Evolutionary conservation across 2,329 filamentous ascomycete species (phyloP), one percentile per base, ranked within the genome.

Genomic region (Zasmidium citrigriseum): DNA sequence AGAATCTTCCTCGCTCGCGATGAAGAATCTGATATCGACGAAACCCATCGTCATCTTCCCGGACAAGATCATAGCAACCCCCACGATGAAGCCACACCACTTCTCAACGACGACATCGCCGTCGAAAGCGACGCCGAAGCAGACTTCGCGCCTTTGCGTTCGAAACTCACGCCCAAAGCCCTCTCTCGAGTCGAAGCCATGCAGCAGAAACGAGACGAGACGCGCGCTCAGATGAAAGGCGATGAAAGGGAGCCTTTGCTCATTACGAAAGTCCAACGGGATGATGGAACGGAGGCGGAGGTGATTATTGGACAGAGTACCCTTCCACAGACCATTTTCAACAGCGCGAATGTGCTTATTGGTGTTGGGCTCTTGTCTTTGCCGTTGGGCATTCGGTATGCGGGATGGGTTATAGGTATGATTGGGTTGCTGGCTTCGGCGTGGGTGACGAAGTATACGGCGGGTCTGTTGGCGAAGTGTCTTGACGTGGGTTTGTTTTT

Each of bases 261-360:
- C 20, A 49, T 49, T 18, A 22, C 44, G 7, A 49, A 49, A 49
- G 20, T 49, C 24, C 46, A 27, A n/a, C 46, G 46, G 9, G 46
- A 49, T 18, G 46, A 49, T 22, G 46, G 46, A 12, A 49, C 46
- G 7, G 46, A n/a, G 10, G 46, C 46, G 9, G 23, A 49, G 18
- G 46, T 49, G 10, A 49, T 49, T 11, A 27, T 49, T 20, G 46
- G 46, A 9, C 21, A 49, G 21, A n/a, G 14, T 10, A 49, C 46
- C 4, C 46, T 49, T n/a, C 46, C 46, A 7, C 46, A 49, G 18
- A 49, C 46, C 12, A 49, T 49, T 18, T 49, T 49, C 46, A 49
- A 49, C 23, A 46, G 18, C 46, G 20, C 20, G 10, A 49, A 49
- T 18, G 46, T 49, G 7, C 24, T 49, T 11, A 27, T 49, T 14